phyloP scores from a whole-genome alignment of 2,329 filamentous ascomycete genomes.

The Tolypocladium nubicola region DNA sequence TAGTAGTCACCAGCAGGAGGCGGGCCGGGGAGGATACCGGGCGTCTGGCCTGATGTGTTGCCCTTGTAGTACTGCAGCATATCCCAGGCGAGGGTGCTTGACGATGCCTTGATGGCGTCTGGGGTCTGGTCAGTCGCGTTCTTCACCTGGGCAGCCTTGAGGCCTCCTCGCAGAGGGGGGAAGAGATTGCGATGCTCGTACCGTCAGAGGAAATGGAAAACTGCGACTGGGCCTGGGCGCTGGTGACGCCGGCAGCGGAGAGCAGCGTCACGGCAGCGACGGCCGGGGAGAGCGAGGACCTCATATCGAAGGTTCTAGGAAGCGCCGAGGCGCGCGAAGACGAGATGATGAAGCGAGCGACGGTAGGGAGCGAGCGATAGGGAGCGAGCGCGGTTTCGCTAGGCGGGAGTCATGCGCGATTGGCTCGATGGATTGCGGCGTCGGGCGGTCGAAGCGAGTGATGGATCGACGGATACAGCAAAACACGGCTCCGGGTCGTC shows the following conservation, averaged over 20 bases:
- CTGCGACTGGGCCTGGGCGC: slow-evolving; percentile 4
- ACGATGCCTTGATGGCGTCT: slow-evolving; percentile 28
- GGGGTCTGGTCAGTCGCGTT: not conserved
- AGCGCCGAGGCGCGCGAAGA: not conserved
- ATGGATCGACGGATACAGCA: not conserved
- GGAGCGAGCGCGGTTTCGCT: not conserved
- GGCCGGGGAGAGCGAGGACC: not conserved
- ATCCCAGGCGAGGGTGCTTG: slow-evolving; percentile 30
- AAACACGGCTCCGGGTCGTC: not conserved
- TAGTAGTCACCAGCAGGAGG: slow-evolving; percentile 41
- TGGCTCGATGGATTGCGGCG: not conserved
- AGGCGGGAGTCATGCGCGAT: not conserved
- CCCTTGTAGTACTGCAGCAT: slow-evolving; percentile 36
- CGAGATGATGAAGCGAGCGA: not conserved
- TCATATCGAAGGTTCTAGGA: slow-evolving; percentile 2
- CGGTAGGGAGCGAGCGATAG: not conserved
- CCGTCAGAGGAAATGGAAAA: slow-evolving; percentile 4
- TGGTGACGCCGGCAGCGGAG: slow-evolving; percentile 1
- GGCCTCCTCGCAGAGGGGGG: not conserved
- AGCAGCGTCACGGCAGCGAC: slow-evolving; percentile 3
- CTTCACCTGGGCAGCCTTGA: not conserved
- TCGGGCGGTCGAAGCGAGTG: not conserved
- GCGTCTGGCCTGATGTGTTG: slow-evolving; percentile 30
- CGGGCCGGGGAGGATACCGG: slow-evolving; percentile 37
- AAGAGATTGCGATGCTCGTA: not conserved